phyloP scores from a whole-genome alignment of 2,329 filamentous ascomycete genomes.

The Aspergillus fumigatiaffinis region DNA sequence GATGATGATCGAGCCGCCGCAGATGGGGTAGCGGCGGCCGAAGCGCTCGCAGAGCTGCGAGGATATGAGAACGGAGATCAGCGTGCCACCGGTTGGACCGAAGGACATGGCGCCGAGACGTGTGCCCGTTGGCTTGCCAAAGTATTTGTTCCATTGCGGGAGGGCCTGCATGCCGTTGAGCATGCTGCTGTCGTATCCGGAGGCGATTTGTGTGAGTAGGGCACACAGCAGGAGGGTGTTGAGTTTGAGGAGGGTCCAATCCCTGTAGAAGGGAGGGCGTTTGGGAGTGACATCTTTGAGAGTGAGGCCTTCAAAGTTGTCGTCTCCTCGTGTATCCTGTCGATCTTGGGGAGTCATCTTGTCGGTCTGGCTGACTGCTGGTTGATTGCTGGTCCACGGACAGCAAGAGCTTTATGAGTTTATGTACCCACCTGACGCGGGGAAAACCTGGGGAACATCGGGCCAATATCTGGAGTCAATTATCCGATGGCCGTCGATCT shows the following conservation, averaged over 20 bases:
- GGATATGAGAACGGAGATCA: conserved; percentile 17
- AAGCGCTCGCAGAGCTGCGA: conserved; percentile 16
- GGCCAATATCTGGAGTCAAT: not conserved
- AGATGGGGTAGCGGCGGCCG: conserved; percentile 17
- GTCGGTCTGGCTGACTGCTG: not conserved
- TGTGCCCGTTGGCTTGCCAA: conserved; percentile 10
- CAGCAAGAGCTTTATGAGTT: too few species aligned
- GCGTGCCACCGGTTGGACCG: conserved; percentile 4
- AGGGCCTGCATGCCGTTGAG: conserved; percentile 48
- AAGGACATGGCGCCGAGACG: conserved; percentile 9
- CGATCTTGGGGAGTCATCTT: not conserved
- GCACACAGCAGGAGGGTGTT: conserved; percentile 17
- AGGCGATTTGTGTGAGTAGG: conserved; percentile 32
- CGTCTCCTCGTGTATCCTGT: not conserved
- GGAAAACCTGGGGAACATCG: not conserved
- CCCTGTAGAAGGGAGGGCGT: conserved; percentile 8
- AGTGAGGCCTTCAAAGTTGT: conserved; percentile 8
- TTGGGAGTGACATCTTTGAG: conserved; percentile 11
- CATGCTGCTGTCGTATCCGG: conserved; percentile 48
- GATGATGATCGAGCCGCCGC: conserved; percentile 42
- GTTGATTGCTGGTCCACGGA: too few species aligned
- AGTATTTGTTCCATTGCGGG: conserved; percentile 39
- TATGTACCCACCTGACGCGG: not conserved
- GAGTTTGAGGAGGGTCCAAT: conserved; percentile 12
- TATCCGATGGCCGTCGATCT: not conserved